phyloP scores from a whole-genome alignment of 352 stramenopile species.

The Pythium dissimile region DNA sequence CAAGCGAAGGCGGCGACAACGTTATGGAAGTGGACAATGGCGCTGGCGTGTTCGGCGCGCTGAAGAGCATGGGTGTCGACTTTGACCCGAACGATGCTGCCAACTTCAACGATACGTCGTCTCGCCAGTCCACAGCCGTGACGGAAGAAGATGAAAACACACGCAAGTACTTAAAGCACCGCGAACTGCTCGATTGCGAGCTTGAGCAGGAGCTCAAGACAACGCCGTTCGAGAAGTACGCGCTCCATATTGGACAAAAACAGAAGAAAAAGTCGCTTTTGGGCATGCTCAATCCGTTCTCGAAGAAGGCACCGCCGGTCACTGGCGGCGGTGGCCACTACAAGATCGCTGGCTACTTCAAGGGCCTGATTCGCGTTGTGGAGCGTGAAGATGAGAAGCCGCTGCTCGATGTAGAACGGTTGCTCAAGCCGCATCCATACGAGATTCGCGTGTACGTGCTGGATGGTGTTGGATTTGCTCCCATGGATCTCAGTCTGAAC shows the following conservation, averaged over 20 bases:
- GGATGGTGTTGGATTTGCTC: conserved; percentile 77
- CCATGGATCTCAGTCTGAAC: conserved; percentile 86
- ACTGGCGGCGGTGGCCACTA: conserved; percentile 51
- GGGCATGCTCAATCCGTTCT: conserved; percentile 63
- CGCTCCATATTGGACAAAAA: conserved; percentile 76
- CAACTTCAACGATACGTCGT: conserved; percentile 53
- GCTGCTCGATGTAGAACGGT: conserved; percentile 57
- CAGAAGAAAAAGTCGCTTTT: conserved; percentile 67
- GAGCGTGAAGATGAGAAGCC: conserved; percentile 78
- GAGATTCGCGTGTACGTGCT: conserved; percentile 88
- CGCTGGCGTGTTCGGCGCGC: conserved; percentile 79
- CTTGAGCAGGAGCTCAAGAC: conserved; percentile 76
- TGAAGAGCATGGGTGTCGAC: conserved; percentile 83
- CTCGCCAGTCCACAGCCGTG: conserved; percentile 47
- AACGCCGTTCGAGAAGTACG: conserved; percentile 89
- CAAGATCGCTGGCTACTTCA: conserved; percentile 87
- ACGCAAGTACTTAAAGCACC: conserved; percentile 79
- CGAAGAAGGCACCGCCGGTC: conserved; percentile 46
- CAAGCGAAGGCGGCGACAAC: conserved; percentile 21
- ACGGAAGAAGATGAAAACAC: conserved; percentile 64
- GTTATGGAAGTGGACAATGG: conserved; percentile 63
- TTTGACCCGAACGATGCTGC: conserved; percentile 51
- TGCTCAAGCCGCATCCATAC: conserved; percentile 75
- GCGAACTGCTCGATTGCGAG: conserved; percentile 59
- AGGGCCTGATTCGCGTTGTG: conserved; percentile 89